These are phyloP conservation scores for Polyporus tsugae DNA, from an alignment of 1,284 basidiomycete species.

Conservation along the genomic window DNA sequence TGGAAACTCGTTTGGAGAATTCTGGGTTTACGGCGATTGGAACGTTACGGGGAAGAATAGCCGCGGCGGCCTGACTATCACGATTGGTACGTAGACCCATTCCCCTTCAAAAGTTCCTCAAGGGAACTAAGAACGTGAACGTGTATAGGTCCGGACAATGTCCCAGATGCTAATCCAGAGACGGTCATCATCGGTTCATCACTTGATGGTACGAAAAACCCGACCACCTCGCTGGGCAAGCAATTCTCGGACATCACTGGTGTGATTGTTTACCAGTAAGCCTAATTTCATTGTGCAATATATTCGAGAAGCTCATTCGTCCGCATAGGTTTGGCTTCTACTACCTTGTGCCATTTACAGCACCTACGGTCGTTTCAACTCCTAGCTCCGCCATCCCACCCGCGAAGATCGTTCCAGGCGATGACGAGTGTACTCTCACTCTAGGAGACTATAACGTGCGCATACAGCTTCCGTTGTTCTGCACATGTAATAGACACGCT, in stretches of 20 bases:
- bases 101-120: neutral
- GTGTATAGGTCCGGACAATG: constrained; percentile 51
- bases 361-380: constrained; percentile 54
- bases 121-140: neutral
- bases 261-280: constrained; percentile 57
- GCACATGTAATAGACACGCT: too few species aligned
- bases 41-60: constrained; percentile 58
- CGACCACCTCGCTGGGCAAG: constrained; percentile 57
- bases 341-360: constrained; percentile 62
- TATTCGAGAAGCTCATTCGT: neutral
- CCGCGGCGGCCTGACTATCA: constrained; percentile 64
- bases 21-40: constrained; percentile 69
- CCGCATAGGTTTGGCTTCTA: constrained; percentile 54
- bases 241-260: constrained; percentile 62
- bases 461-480: neutral
- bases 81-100: constrained; percentile 49
- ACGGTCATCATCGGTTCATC: constrained; percentile 59
- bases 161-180: constrained; percentile 67
- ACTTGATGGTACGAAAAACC: constrained; percentile 62
- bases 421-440: constrained; percentile 45
- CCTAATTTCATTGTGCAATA: neutral
- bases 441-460: constrained; percentile 68
- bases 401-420: constrained; percentile 53
- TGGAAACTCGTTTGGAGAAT: constrained; percentile 60
- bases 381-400: constrained; percentile 48